Base-by-base conservation (phyloP, 2,329 filamentous ascomycete species). In the Xylariaceae sp. region DNA sequence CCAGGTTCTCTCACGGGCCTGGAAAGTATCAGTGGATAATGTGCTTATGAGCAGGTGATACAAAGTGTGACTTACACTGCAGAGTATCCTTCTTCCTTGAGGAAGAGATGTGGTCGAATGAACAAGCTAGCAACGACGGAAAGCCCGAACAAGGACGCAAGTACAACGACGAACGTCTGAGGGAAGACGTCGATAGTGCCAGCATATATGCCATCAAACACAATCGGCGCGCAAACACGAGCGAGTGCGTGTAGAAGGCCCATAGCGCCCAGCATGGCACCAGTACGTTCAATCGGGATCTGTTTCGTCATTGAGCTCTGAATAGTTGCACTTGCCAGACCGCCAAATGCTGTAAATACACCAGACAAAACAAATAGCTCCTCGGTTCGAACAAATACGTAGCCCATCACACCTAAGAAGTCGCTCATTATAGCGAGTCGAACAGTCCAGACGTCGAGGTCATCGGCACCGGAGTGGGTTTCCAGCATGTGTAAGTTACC, bases 241-340 rank as follows among this genome's bases (percentile, higher is more conserved):
- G 88, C 82, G 33, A 96, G 70, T 1, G 90, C 87, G 68, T 97
- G 92, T 50, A 97, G 70, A 53, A 97, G 74, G 0, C 92, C 94
- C 14, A 86, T 86, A 1, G 90, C 91, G 18, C 94, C 94, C 0
- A 99, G 78, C n/a, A 97, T 74, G 66, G 94, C 85, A 0, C 94
- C 94, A 0, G 94, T 86, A 42, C 81, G 81, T 55, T 94, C 87
- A 0, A 83, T 76, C 0, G 91, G 89, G 0, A 97, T 86, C 66
- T 97, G 94, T 66, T 96, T 97, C 17, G 90, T 96, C 44, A 96
- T 73, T 1, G 87, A 81, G 1, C 88, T 86, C 63, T 95, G 90
- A 44, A 95, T 76, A 0, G 89, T 94, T 1, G 94, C 91, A 33
- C 86, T 86, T 0, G 87, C 91, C 41, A 97, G 84, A 1, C 91